Evolutionary conservation across 805 yeast species (phyloP).

Genomic region (Lipomyces oligophaga): DNA sequence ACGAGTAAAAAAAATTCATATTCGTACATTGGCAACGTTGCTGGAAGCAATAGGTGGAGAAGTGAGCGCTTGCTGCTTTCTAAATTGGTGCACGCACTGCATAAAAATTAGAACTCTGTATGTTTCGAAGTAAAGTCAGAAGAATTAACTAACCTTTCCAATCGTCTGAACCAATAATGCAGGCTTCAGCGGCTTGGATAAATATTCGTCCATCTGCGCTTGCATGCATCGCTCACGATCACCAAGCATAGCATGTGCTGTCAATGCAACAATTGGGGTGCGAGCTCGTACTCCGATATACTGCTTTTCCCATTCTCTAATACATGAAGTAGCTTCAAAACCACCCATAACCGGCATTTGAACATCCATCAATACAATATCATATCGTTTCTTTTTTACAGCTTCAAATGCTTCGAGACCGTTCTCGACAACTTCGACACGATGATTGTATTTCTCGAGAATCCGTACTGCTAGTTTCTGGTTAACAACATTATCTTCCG

Average conservation of each 20-base stretch:
- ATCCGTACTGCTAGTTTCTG: slow-evolving; percentile 84
- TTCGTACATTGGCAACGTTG: background rate
- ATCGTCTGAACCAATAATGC: slow-evolving; percentile 78
- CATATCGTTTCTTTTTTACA: slow-evolving; percentile 61
- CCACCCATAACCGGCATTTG: slow-evolving; percentile 98
- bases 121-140: background rate
- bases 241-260: slow-evolving; percentile 94
- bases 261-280: slow-evolving; percentile 83
- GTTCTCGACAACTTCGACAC: slow-evolving; percentile 79
- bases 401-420: slow-evolving; percentile 81
- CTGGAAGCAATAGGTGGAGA: background rate
- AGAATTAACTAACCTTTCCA: slow-evolving; percentile 43
- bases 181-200: slow-evolving; percentile 84
- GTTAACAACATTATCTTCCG: slow-evolving; percentile 83
- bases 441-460: slow-evolving; percentile 79
- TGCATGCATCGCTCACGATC: slow-evolving; percentile 82
- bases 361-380: slow-evolving; percentile 86
- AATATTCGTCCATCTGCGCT: slow-evolving; percentile 89
- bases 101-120: background rate
- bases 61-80: slow-evolving; percentile 11
- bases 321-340: slow-evolving; percentile 82
- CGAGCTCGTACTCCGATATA: slow-evolving; percentile 68
- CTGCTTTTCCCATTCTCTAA: slow-evolving; percentile 83
- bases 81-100: slow-evolving; percentile 21
- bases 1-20: no score